Percentiles rank a stretch among this genome's conserved stretches.
These are phyloP conservation scores for Apiospora pterosperma DNA, from an alignment of 2,329 filamentous ascomycete genomes.

Conservation along the genomic window DNA sequence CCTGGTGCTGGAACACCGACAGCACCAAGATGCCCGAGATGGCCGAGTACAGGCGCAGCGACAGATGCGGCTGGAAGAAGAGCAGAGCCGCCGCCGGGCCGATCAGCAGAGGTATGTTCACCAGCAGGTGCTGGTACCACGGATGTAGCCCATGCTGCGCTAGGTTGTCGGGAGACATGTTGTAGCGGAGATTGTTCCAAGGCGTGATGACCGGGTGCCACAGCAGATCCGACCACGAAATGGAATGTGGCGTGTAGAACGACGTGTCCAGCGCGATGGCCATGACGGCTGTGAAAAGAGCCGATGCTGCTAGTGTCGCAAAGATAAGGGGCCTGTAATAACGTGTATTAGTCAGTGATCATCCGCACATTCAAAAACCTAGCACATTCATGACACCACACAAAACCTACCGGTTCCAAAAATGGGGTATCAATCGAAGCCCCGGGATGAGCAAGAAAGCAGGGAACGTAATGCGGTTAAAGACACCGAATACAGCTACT, in stretches of 20 bases:
- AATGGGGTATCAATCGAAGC: constrained; percentile 80
- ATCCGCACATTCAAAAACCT: background rate
- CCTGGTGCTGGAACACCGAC: constrained; percentile 75
- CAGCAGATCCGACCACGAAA: constrained; percentile 63
- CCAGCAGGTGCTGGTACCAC: constrained; percentile 71
- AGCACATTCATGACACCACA: constrained; percentile 7
- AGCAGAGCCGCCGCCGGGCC: constrained; percentile 65
- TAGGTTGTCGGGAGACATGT: constrained; percentile 66
- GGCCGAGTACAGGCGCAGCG: constrained; percentile 67
- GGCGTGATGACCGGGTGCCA: constrained; percentile 68
- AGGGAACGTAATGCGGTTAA: constrained; percentile 97
- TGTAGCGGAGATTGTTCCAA: constrained; percentile 75
- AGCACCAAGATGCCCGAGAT: constrained; percentile 68
- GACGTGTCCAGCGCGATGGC: constrained; percentile 81
- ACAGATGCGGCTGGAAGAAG: constrained; percentile 53
- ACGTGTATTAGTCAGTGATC: background rate
- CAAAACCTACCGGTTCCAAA: constrained; percentile 67
- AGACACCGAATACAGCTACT: constrained; percentile 79
- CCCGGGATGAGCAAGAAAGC: constrained; percentile 86
- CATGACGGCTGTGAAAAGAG: constrained; percentile 62
- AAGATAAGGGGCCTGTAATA: constrained; percentile 55
- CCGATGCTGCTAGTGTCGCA: constrained; percentile 61
- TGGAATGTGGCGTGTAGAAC: constrained; percentile 67
- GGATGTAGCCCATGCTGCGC: constrained; percentile 75
- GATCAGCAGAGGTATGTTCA: constrained; percentile 68